A percentile compares a stretch with the other conserved stretches of the same genome.
These are phyloP conservation scores for Eruca vesicaria DNA, from an alignment of 441 rosid species.

Conservation along the genomic window DNA sequence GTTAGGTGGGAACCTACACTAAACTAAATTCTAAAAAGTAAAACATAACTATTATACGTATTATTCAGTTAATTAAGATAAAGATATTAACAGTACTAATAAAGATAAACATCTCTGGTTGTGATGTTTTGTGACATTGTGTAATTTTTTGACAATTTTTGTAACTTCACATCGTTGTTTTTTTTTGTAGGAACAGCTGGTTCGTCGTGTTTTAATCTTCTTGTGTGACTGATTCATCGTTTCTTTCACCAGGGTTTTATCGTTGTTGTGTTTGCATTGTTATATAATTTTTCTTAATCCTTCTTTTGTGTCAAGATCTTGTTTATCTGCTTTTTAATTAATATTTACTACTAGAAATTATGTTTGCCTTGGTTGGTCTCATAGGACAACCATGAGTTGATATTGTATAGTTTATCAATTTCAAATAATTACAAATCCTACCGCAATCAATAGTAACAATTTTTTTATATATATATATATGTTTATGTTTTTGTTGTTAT, in stretches of 20 bases:
- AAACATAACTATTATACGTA: background rate
- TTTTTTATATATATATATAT: background rate
- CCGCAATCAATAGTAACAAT: too few relatives aligned
- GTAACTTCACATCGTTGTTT: background rate
- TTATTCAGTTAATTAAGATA: background rate
- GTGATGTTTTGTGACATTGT: background rate
- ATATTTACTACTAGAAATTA: background rate
- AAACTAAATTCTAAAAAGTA: background rate
- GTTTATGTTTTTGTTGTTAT: background rate
- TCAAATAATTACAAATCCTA: too few relatives aligned
- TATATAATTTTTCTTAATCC: background rate
- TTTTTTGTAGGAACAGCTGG: conserved; percentile 26
- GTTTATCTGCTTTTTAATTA: background rate
- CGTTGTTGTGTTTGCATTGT: background rate
- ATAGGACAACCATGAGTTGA: background rate
- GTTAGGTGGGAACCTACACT: background rate
- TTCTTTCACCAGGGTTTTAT: background rate
- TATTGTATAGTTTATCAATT: background rate
- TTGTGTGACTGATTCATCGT: conserved; percentile 13
- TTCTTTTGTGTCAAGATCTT: background rate
- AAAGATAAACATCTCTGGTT: background rate
- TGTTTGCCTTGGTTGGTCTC: background rate
- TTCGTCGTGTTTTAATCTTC: conserved; percentile 19
- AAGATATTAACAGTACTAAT: background rate
- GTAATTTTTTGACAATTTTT: background rate